Evolutionary conservation across 371 early-diverging fungal species (phyloP).

Genomic region (Smittium culicis): DNA sequence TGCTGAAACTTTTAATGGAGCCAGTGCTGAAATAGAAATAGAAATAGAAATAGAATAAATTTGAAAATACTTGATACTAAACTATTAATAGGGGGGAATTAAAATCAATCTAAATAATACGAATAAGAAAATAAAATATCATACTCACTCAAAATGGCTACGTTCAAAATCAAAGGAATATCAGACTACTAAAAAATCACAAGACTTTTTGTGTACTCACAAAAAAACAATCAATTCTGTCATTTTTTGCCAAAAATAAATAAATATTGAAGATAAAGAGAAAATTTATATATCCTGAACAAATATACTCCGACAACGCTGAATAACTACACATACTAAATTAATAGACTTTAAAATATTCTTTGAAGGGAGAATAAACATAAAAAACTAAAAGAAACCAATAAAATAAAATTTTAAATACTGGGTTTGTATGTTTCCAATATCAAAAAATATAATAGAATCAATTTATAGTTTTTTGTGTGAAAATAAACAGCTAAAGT

Average conservation of each 20-base stretch:
- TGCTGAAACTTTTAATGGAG: too few species aligned
- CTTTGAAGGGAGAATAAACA: conserved; percentile 8
- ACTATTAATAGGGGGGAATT: too few species aligned
- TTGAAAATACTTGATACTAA: too few species aligned
- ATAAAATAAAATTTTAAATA: not conserved
- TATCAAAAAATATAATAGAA: conserved; percentile 2
- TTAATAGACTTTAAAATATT: not conserved
- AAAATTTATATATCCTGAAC: not conserved
- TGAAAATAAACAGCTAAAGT: not conserved
- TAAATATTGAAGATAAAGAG: conserved; percentile 4
- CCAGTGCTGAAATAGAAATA: too few species aligned
- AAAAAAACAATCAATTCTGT: too few species aligned
- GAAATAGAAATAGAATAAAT: too few species aligned
- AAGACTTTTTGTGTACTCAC: too few species aligned
- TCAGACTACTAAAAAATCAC: too few species aligned
- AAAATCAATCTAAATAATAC: too few species aligned
- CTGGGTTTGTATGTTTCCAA: not conserved
- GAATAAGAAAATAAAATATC: too few species aligned
- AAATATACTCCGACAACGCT: not conserved
- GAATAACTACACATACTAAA: not conserved
- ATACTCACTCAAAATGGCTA: too few species aligned
- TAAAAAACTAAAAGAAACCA: not conserved
- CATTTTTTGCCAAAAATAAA: conserved; percentile 2
- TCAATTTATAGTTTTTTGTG: not conserved
- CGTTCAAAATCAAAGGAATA: too few species aligned